These are phyloP conservation scores for Ottelia alismoides DNA, from an alignment of 106 monocot species.

Conservation along the genomic window DNA sequence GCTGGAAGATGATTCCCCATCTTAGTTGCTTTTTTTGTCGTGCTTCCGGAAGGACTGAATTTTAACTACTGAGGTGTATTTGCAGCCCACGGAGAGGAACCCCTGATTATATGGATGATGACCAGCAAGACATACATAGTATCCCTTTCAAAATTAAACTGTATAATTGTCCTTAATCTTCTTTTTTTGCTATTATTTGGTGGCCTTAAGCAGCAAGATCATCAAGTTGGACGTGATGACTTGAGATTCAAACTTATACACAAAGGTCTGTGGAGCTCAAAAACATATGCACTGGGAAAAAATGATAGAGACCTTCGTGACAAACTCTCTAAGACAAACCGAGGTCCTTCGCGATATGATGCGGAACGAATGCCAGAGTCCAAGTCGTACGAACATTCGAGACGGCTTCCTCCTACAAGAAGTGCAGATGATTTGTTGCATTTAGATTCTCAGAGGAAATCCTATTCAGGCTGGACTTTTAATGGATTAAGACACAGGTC, in stretches of 20 bases:
- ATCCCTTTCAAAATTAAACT: conserved; percentile 17
- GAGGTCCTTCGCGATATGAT: conserved; percentile 15
- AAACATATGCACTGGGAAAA: conserved; percentile 7
- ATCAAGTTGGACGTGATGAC: conserved; percentile 46
- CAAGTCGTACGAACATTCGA: conserved; percentile 12
- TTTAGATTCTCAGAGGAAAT: conserved; percentile 35
- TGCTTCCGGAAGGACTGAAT: no score
- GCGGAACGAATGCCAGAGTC: conserved; percentile 16
- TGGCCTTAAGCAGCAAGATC: conserved; percentile 40
- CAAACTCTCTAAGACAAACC: conserved; percentile 43
- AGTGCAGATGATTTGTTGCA: conserved; percentile 60
- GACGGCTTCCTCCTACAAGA: conserved; percentile 48
- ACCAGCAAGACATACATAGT: conserved; percentile 19
- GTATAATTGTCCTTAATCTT: conserved; percentile 3
- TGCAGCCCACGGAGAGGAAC: conserved; percentile 37
- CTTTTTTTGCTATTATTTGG: background rate
- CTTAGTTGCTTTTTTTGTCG: no score
- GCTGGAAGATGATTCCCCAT: no score
- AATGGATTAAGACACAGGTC: conserved; percentile 43
- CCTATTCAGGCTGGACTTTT: conserved; percentile 22
- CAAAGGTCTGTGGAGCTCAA: conserved; percentile 31
- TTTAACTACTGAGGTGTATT: no score
- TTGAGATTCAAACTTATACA: conserved; percentile 71
- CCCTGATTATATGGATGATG: conserved; percentile 22
- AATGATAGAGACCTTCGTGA: conserved; percentile 51